phyloP scores from a whole-genome alignment of 305 asterid species.

The Fraxinus albicans region DNA sequence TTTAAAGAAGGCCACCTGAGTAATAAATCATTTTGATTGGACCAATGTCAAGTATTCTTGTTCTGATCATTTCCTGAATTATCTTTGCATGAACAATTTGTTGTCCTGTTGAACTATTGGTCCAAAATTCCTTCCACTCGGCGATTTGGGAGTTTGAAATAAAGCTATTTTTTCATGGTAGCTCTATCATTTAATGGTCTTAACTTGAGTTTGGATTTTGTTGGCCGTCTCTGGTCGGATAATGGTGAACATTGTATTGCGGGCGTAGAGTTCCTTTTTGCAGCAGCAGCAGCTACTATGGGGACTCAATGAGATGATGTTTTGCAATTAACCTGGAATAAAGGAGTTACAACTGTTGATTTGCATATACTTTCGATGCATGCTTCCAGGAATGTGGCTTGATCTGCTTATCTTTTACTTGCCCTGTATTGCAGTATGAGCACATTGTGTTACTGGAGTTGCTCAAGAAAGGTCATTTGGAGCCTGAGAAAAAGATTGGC shows the following conservation, averaged over 20 bases:
- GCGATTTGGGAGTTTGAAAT: neutral
- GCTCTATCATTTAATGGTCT: neutral
- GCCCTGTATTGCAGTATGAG: constrained; percentile 61
- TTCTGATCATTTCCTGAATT: neutral
- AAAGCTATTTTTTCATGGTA: neutral
- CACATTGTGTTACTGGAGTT: constrained; percentile 58
- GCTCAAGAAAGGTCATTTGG: constrained; percentile 81
- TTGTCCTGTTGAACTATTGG: neutral
- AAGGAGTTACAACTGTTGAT: neutral
- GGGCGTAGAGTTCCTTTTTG: neutral
- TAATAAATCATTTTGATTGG: neutral
- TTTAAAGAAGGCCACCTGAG: neutral
- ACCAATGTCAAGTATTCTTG: neutral
- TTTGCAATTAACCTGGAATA: neutral
- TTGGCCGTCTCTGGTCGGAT: neutral
- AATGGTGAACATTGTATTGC: neutral
- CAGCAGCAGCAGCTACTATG: neutral
- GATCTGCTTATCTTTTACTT: neutral
- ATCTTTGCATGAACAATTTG: neutral
- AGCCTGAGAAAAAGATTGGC: constrained; percentile 76
- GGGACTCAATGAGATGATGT: neutral
- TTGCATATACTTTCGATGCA: neutral
- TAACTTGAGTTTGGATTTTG: neutral
- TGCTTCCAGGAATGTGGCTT: neutral
- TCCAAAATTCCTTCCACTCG: neutral